Evolutionary conservation across 352 stramenopile genomes (phyloP), one percentile per base, ranked within the genome.

Genomic region (Phytophthora colocasiae): DNA sequence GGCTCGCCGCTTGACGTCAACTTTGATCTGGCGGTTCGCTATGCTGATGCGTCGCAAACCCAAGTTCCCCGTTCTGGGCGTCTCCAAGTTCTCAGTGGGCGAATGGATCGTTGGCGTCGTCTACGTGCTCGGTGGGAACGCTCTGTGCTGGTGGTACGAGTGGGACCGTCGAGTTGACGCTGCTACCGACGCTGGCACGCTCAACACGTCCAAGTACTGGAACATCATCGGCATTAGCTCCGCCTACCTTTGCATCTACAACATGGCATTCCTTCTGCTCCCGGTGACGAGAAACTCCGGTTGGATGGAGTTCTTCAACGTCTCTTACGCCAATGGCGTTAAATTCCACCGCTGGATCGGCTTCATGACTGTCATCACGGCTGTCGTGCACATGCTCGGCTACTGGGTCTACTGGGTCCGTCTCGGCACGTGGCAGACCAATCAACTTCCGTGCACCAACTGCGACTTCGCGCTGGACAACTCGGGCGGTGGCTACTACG

Each of bases 241-340:
- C 0, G 75, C 72, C 8, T 91, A 89, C 67, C 63, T 76, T 31
- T 81, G 72, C 67, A 78, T 91, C 46, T 93, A 83, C 73, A 91
- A 90, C 65, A 88, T 93, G 79, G 75, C 82, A 22, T 87, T 93
- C 56, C 63, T 93, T 12, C 64, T 85, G 40, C 55, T 90, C 14
- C 80, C 80, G 1, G 75, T 86, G 10, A 90, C 81, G 22, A 73
- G 80, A 41, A 87, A 85, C 46, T 81, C 66, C 4, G 79, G 74
- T 8, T 90, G 81, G 81, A 88, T 88, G 78, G 81, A 90, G 51
- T 88, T 85, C 53, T 80, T 88, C 53, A 85, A 82, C 57, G 47
- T 90, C 31, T 87, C 81, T 49, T 87, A 86, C 60, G 68, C 70
- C 8, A 87, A 87, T 43, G 81, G 73, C 10, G 68, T 83, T 39